phyloP scores from a whole-genome alignment of 495 filamentous ascomycete genomes.

The Chaetomium fimeti region DNA sequence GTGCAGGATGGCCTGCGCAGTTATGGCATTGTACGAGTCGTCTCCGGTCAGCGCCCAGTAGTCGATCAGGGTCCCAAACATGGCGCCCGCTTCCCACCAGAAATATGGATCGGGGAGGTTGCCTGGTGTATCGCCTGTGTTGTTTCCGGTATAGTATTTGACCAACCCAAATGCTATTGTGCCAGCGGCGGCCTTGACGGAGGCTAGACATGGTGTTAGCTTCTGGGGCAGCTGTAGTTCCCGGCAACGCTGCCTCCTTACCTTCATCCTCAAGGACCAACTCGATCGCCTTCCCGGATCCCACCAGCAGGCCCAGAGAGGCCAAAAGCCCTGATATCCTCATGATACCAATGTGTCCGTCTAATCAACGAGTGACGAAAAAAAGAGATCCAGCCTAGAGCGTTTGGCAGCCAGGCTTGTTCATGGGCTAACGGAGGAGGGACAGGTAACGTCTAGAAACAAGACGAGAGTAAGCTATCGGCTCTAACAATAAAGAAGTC shows the following conservation, averaged over 20 bases:
- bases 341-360: constrained; percentile 26
- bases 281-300: constrained; percentile 30
- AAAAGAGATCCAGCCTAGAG: constrained; percentile 11
- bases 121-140: constrained; percentile 66
- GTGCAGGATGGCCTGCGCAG: constrained; percentile 63
- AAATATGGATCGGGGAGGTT: constrained; percentile 76
- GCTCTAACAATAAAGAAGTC: neutral
- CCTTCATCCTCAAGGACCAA: constrained; percentile 32
- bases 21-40: constrained; percentile 65
- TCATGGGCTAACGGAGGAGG: neutral
- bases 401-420: neutral
- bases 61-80: constrained; percentile 74
- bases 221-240: neutral
- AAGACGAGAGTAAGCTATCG: neutral
- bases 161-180: constrained; percentile 48
- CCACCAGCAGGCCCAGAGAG: constrained; percentile 28
- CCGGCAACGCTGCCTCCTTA: constrained; percentile 15
- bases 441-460: neutral
- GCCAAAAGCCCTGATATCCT: constrained; percentile 25
- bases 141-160: constrained; percentile 67
- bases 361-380: constrained; percentile 4
- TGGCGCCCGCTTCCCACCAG: constrained; percentile 77
- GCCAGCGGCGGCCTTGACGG: constrained; percentile 44
- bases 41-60: constrained; percentile 85
- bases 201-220: constrained; percentile 30